Evolutionary conservation across 1,284 basidiomycete genomes (phyloP), one percentile per base, ranked within the genome.

Genomic region (Ustilago nuda): DNA sequence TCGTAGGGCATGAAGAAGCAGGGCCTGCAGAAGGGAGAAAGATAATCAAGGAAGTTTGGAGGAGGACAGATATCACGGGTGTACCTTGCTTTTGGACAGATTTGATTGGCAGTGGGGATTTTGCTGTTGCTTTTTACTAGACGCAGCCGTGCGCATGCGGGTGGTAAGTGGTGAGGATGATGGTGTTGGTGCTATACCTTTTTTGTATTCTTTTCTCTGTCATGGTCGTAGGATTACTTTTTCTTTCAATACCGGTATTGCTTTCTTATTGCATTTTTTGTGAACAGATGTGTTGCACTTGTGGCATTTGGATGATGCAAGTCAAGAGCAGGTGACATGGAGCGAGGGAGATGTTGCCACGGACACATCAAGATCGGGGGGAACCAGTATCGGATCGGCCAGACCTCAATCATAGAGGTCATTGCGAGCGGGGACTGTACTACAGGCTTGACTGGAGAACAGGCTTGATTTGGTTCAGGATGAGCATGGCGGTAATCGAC

Each of bases 1-100:
- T 74, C 15, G 72, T 74, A 0, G 72, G 72, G 15, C 66, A 74
- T 17, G 72, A 74, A 11, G 72, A 74, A 51, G 62, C 72, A 0
- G 72, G 52, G 0, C 72, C 72, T 13, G 72, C 62, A 11, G 48
- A 43, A 23, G 72, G 72, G 3, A 57, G 72, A 45, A 59, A 55
- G 19, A 17, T 74, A 56, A 63, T 74, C 4, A 45, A 46, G 32
- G 66, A 74, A 53, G 65, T 74, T 15, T 74, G 72, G 72, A 57
- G 66, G 36, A 56, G 62, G n/a, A 60, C 41, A n/a, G 72, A 74
- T 37, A 58, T 68, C 7, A 59, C 55, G 8, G 72, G 72, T 19
- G 32, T 50, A 8, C 72, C 72, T 30, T 58, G 56, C 52, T 74
- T 74, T 33, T 74, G 72, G 72, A 66, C 56, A 1, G 72, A 74